These are phyloP conservation scores for Saturnispora saitoi DNA, from an alignment of 805 yeast genomes.

Conservation along the genomic window DNA sequence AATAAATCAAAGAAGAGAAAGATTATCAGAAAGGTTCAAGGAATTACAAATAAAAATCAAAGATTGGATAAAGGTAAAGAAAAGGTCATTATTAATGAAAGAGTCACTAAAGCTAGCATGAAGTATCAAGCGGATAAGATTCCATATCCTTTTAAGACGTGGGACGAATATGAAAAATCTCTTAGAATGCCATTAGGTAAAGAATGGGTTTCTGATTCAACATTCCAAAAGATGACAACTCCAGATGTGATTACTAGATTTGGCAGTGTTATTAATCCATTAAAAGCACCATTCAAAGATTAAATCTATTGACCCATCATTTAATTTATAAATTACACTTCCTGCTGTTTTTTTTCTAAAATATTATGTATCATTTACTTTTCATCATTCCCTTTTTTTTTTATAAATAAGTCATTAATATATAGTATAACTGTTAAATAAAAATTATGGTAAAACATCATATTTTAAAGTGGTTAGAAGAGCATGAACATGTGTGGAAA, in stretches of 20 bases:
- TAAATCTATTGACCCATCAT: slow-evolving; percentile 4
- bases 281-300: slow-evolving; percentile 73
- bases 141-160: slow-evolving; percentile 88
- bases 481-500: background rate
- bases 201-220: slow-evolving; percentile 86
- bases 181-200: slow-evolving; percentile 94
- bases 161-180: slow-evolving; percentile 92
- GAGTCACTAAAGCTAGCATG: slow-evolving; percentile 69
- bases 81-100: slow-evolving; percentile 85
- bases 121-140: slow-evolving; percentile 86
- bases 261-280: slow-evolving; percentile 85
- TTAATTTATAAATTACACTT: background rate
- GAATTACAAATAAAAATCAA: slow-evolving; percentile 61
- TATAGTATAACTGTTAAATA: background rate
- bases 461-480: background rate
- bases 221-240: slow-evolving; percentile 82
- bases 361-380: background rate
- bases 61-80: slow-evolving; percentile 71
- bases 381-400: background rate
- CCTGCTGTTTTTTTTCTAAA: background rate
- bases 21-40: slow-evolving; percentile 63
- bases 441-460: background rate
- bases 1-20: slow-evolving; percentile 45
- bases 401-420: background rate
- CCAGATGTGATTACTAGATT: slow-evolving; percentile 82